Percentiles rank a stretch among this genome's conserved stretches.
Evolutionary conservation across 768 basidiomycete genomes (phyloP).

Genomic region (Pisolithus orientalis): DNA sequence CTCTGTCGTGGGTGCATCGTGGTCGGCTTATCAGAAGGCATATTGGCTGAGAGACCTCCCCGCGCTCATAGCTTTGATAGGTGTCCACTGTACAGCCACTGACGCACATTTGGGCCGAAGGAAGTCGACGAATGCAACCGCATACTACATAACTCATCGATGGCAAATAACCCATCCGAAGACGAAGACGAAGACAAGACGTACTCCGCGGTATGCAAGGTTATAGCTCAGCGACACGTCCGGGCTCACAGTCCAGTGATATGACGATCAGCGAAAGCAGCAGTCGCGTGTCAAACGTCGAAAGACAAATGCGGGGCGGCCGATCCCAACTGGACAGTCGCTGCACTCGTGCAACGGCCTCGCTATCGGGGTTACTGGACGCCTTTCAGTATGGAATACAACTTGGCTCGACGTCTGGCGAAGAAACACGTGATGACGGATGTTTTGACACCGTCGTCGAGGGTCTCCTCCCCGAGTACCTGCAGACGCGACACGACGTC

Average conservation of each 20-base stretch:
- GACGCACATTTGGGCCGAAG: no score
- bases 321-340: constrained; percentile 3
- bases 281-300: constrained; percentile 21
- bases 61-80: no score
- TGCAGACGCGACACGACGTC: constrained; percentile 23
- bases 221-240: background rate
- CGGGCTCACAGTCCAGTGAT: background rate
- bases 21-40: no score
- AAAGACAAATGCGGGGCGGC: constrained; percentile 17
- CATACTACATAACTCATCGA: no score
- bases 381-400: constrained; percentile 11
- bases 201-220: constrained; percentile 14
- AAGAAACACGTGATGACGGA: background rate
- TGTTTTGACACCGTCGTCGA: constrained; percentile 33
- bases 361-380: constrained; percentile 13
- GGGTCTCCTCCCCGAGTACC: constrained; percentile 27
- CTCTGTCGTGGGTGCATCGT: no score
- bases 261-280: background rate
- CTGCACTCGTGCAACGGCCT: constrained; percentile 12
- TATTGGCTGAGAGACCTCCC: no score
- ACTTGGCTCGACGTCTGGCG: background rate
- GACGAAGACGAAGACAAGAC: constrained; percentile 16
- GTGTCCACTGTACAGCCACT: no score
- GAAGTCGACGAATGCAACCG: no score
- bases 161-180: constrained; percentile 6